Base-by-base conservation (phyloP, 2,329 filamentous ascomycete genomes). In the Didymella arachidicola region DNA sequence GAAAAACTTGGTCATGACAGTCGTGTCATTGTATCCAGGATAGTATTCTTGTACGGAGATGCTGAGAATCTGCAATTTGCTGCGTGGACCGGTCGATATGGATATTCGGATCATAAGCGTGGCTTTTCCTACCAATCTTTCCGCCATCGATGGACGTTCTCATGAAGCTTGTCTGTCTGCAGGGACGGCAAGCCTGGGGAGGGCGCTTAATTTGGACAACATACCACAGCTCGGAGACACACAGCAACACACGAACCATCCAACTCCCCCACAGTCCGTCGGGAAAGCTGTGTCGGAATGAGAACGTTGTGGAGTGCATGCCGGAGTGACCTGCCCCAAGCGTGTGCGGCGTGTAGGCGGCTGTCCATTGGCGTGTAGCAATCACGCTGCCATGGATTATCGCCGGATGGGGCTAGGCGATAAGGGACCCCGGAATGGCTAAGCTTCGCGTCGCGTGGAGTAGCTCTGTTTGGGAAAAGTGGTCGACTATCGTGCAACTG, bases 381-480 rank as follows among this genome's bases (percentile, higher is more conserved):
- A 44, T 47, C 36, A 51, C 54, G n/a, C 19, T 43, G 38, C 19
- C 43, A 36, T 14, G n/a, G 10, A 16, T 29, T 38, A 42, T 44
- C 19, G 3, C 49, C 56, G 32, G 34, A 26, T 11, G 10, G 0
- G 50, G 56, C 32, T 59, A 59, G 47, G 32, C 56, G 50, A 53
- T 50, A 39, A 59, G 44, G 56, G 55, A 25, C 27, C 53, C 46
- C n/a, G 41, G 30, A 25, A 18, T 8, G 26, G 45, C 56, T 59
- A 59, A 59, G 56, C 56, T 53, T 59, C 49, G 30, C n/a, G 38
- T 53, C 45, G 55, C 55, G 55, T 58, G 55, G 55, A 53, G 55
- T 58, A 58, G 49, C 55, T 53, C 29, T 39, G 18, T 58, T 58
- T 25, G 45, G 55, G 49, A 30, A 58, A 58, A 44, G 44, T 47